Percentiles rank a stretch among this genome's conserved stretches.
Evolutionary conservation across 345 rosid genomes (phyloP).

Genomic region (Pseudoturritis turrita): DNA sequence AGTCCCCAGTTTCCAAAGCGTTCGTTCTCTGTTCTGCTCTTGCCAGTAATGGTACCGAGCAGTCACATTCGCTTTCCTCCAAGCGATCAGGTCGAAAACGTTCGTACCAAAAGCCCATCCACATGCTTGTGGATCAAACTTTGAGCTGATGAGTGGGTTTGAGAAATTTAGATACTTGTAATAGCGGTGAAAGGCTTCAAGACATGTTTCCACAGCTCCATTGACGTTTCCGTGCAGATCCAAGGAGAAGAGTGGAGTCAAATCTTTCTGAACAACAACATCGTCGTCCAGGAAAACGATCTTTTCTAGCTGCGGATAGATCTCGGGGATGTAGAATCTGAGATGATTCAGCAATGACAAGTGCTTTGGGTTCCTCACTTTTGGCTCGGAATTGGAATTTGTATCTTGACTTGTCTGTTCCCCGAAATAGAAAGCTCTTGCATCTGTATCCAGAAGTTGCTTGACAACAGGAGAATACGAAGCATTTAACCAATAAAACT

Average conservation of each 20-base stretch:
- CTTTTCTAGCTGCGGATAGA: constrained; percentile 92
- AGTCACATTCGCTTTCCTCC: constrained; percentile 96
- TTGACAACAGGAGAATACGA: constrained; percentile 71
- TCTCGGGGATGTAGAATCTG: constrained; percentile 89
- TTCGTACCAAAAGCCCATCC: constrained; percentile 99
- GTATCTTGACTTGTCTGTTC: constrained; percentile 41
- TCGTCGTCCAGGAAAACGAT: constrained; percentile 90
- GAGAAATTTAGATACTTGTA: constrained; percentile 97
- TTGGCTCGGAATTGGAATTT: constrained; percentile 52
- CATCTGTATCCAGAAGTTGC: constrained; percentile 47
- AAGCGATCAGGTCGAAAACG: constrained; percentile 74
- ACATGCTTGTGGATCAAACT: constrained; percentile 96
- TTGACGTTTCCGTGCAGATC: constrained; percentile 93
- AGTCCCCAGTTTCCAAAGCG: constrained; percentile 91
- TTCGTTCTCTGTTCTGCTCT: constrained; percentile 65
- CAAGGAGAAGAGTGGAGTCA: constrained; percentile 85
- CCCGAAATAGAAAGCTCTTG: constrained; percentile 48
- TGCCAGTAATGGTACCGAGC: constrained; percentile 82
- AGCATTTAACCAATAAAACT: constrained; percentile 78
- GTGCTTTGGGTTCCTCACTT: constrained; percentile 61
- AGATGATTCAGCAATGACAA: constrained; percentile 76
- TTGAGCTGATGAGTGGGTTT: constrained; percentile 81
- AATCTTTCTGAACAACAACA: constrained; percentile 92
- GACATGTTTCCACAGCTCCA: constrained; percentile 99
- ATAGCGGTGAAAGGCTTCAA: constrained; percentile 89